Conservation (phyloP, 495 filamentous ascomycete genomes). For the Penicillium paxilli region DNA sequence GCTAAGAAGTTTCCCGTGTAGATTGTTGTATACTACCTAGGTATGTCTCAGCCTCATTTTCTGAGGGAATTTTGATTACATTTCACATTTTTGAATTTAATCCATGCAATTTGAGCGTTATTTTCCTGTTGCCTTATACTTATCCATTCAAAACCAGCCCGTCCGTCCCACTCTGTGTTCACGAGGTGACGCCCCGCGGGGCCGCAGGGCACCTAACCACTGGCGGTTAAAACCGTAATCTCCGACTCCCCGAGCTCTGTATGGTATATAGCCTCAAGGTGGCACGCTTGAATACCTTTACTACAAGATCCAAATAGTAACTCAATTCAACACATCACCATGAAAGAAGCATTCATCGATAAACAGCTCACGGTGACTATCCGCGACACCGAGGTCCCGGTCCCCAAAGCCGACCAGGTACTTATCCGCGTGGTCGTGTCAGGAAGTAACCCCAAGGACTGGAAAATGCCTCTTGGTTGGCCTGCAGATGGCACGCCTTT, state of each 20-base stretch:
- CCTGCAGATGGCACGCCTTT: conserved; percentile 9
- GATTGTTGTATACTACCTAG: no score
- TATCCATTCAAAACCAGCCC: no score
- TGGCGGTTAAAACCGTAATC: not conserved
- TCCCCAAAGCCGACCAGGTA: conserved; percentile 61
- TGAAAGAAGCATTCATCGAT: conserved; percentile 59
- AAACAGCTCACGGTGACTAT: conserved; percentile 56
- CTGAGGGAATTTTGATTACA: no score
- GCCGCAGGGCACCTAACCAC: no score
- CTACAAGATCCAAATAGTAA: not conserved
- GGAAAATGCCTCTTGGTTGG: conserved; percentile 55
- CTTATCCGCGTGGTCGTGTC: conserved; percentile 70
- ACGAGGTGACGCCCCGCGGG: no score
- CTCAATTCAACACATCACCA: not conserved
- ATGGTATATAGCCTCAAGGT: no score
- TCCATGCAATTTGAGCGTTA: no score
- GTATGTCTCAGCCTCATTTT: no score
- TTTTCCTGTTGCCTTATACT: no score
- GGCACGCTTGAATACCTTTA: not conserved
- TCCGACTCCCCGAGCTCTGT: not conserved
- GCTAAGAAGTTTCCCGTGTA: no score
- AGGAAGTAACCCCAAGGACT: conserved; percentile 79
- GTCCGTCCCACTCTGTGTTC: no score
- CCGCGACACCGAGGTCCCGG: conserved; percentile 61
- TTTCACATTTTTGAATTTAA: no score